phyloP scores from a whole-genome alignment of 495 filamentous ascomycete genomes.

The Penicillium nucicola region DNA sequence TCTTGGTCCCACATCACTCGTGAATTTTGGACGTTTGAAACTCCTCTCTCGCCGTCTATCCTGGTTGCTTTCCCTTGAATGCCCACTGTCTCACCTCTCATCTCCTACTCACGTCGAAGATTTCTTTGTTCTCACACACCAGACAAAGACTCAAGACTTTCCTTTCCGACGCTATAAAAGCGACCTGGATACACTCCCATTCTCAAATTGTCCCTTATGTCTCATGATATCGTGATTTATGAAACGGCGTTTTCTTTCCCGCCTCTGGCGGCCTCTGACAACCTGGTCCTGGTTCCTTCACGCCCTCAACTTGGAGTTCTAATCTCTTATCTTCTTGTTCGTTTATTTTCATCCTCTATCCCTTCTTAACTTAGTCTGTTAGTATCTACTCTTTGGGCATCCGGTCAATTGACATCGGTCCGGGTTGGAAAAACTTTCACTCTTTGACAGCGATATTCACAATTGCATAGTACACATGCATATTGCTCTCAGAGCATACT shows the following conservation, averaged over 20 bases:
- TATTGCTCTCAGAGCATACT: no score
- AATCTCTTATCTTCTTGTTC: constrained; percentile 7
- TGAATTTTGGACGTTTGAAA: not conserved
- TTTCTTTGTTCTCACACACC: not conserved
- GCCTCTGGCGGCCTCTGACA: constrained; percentile 14
- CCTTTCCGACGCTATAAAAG: constrained; percentile 4
- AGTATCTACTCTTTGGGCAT: not conserved
- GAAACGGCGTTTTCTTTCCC: constrained; percentile 22
- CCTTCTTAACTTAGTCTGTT: constrained; percentile 9
- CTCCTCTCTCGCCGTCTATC: not conserved
- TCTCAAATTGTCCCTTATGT: constrained; percentile 27
- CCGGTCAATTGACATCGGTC: not conserved
- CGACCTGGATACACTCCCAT: not conserved
- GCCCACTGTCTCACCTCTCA: not conserved
- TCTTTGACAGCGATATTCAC: no score
- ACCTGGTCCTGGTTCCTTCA: constrained; percentile 11
- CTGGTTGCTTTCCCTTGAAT: not conserved
- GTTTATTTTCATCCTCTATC: constrained; percentile 5
- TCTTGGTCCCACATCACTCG: constrained; percentile 2
- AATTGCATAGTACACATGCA: no score
- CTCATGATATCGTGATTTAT: constrained; percentile 24
- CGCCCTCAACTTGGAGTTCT: constrained; percentile 8
- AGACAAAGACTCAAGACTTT: not conserved
- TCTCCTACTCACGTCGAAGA: not conserved
- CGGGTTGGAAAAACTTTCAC: not conserved